phyloP scores from a whole-genome alignment of 2,329 filamentous ascomycete species.

The Paraconiothyrium brasiliense region DNA sequence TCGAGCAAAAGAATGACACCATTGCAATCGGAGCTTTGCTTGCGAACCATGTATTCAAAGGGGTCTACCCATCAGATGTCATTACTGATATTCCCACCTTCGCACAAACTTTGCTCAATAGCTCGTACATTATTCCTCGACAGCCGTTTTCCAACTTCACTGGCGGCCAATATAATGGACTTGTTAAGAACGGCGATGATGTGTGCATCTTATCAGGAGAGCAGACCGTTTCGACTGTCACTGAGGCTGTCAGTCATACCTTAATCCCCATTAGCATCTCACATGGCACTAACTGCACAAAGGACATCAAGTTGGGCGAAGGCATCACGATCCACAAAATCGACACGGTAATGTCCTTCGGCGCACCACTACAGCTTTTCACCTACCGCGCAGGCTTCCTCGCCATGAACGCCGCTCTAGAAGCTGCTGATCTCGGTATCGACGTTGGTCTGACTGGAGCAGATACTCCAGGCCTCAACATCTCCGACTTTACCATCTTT shows the following conservation, averaged over 20 bases:
- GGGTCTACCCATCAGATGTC: slow-evolving; percentile 53
- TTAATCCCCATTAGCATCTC: background rate
- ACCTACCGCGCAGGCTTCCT: slow-evolving; percentile 37
- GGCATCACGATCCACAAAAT: slow-evolving; percentile 41
- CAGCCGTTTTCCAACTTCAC: slow-evolving; percentile 65
- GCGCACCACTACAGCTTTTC: slow-evolving; percentile 39
- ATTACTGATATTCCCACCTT: slow-evolving; percentile 54
- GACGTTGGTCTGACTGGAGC: slow-evolving; percentile 30
- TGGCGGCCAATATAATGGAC: slow-evolving; percentile 65
- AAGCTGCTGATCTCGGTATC: slow-evolving; percentile 32
- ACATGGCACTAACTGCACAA: background rate
- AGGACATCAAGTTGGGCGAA: slow-evolving; percentile 38
- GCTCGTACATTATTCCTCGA: slow-evolving; percentile 45
- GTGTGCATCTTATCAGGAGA: slow-evolving; percentile 63
- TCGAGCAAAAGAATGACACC: slow-evolving; percentile 45
- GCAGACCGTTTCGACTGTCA: slow-evolving; percentile 58
- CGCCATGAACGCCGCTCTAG: slow-evolving; percentile 34
- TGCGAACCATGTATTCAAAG: slow-evolving; percentile 66
- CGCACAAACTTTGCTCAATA: slow-evolving; percentile 59
- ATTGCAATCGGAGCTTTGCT: slow-evolving; percentile 57
- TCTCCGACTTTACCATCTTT: slow-evolving; percentile 78
- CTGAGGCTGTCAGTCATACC: slow-evolving; percentile 53
- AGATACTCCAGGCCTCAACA: slow-evolving; percentile 30
- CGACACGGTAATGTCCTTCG: slow-evolving; percentile 37
- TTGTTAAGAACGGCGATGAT: slow-evolving; percentile 50